Evolutionary conservation across 208 protist genomes (phyloP), one percentile per base, ranked within the genome.

Genomic region (Phytomonas serpens): DNA sequence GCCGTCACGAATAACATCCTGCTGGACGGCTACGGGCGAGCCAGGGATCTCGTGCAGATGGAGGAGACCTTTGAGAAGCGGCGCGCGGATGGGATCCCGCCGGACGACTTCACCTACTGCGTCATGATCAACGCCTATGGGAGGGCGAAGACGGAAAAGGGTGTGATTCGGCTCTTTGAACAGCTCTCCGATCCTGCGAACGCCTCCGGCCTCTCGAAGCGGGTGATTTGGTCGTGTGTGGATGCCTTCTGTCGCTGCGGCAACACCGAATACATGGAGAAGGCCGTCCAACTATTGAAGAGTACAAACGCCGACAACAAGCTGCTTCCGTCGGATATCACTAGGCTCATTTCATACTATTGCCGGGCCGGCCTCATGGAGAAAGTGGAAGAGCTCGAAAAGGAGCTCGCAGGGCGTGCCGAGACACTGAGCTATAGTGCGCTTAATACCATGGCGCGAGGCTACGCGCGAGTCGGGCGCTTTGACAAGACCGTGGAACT

Each of bases 1-100:
- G 87, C 82, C 42, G 90, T 95, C 16, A 95, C 90, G 11, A 92
- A 87, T 70, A 95, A 95, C 80, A 95, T 95, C 66, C 74, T 95
- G 7, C 83, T 85, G 64, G 90, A 95, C 69, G 90, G 90, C 65
- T 90, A 93, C 73, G 90, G 90, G 10, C 73, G 90, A 0, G 74
- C 90, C 3, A 87, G 88, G 64, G 76, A 76, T 3, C 90, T 86
- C 71, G 87, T 93, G 74, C 86, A 88, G 70, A 74, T 95, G 76
- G 83, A 91, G 63, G 90, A 92, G 67, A 65, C 92, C 31, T 74
- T 90, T 7, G 69, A 85, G 61, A 79, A 82, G 63, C 86, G 90
- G 4, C 37, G 76, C 27, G 67, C 83, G 30, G 75, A 66, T 33
- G 79, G 78, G 11, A 77, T 96, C 27, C 71, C 88, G 19, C 79